Percentiles rank a stretch among this genome's conserved stretches.
phyloP scores from a whole-genome alignment of 2,329 filamentous ascomycete genomes.

The Teratosphaeria zuluensis region DNA sequence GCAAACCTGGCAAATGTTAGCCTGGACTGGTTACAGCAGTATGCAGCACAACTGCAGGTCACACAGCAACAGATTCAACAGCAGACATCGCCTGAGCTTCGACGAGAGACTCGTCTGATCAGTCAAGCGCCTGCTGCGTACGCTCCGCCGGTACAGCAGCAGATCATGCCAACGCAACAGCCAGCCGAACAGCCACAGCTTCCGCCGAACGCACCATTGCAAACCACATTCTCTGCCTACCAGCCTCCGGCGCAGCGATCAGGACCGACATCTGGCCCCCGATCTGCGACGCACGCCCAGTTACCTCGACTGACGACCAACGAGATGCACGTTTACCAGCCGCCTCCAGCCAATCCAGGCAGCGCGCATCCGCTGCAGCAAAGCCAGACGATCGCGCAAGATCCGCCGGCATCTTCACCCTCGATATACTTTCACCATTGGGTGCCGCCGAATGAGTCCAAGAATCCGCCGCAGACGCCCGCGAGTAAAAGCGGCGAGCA shows the following conservation, averaged over 20 bases:
- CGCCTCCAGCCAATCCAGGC: constrained; percentile 30
- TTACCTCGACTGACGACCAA: constrained; percentile 44
- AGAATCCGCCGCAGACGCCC: constrained; percentile 61
- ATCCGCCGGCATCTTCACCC: constrained; percentile 57
- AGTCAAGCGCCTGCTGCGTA: constrained; percentile 24
- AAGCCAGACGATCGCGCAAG: constrained; percentile 46
- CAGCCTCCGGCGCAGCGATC: constrained; percentile 19
- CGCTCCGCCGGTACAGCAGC: constrained; percentile 18
- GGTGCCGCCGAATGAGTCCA: constrained; percentile 61
- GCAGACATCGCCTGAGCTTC: constrained; percentile 31
- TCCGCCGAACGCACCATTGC: constrained; percentile 18
- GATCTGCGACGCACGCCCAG: constrained; percentile 37
- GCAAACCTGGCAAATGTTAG: constrained; percentile 39
- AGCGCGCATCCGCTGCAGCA: constrained; percentile 34
- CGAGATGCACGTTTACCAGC: constrained; percentile 41
- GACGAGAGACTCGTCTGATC: constrained; percentile 34
- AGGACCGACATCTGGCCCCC: constrained; percentile 33
- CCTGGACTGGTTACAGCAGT: constrained; percentile 43
- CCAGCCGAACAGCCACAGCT: constrained; percentile 22
- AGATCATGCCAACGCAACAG: constrained; percentile 32
- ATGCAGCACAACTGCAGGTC: constrained; percentile 37
- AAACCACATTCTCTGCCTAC: constrained; percentile 32
- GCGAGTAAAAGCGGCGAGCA: constrained; percentile 48
- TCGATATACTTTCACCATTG: constrained; percentile 89
- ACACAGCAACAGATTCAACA: constrained; percentile 32